A percentile compares a stretch with the other conserved stretches of the same genome.
These are phyloP conservation scores for Chimonanthus salicifolius DNA, from an alignment of 164 flowering plant genomes.

Conservation along the genomic window DNA sequence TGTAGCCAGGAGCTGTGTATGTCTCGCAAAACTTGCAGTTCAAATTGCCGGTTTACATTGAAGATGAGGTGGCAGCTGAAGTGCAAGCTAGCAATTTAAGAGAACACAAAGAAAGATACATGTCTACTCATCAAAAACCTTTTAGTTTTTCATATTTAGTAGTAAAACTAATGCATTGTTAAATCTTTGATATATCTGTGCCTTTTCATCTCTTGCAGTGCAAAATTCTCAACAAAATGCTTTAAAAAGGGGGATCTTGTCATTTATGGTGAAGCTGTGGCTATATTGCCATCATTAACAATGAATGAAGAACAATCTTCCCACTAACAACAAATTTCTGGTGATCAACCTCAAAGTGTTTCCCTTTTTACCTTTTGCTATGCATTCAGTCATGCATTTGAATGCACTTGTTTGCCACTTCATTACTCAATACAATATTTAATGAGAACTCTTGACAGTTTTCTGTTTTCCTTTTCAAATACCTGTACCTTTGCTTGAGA, in stretches of 20 bases:
- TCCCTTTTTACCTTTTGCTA: neutral
- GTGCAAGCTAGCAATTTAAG: slow-evolving; percentile 48
- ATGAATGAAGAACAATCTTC: slow-evolving; percentile 11
- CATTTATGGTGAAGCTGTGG: slow-evolving; percentile 76
- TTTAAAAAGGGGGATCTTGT: slow-evolving; percentile 49
- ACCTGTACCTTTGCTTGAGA: too few species aligned
- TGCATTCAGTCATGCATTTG: too few species aligned
- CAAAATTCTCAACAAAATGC: slow-evolving; percentile 71
- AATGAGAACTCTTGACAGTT: too few species aligned
- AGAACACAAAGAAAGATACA: slow-evolving; percentile 42
- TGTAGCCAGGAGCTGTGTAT: slow-evolving; percentile 86
- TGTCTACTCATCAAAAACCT: slow-evolving; percentile 36
- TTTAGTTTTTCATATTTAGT: neutral
- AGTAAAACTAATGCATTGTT: neutral
- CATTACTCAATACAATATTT: too few species aligned
- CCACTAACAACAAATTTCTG: neutral
- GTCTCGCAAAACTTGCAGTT: slow-evolving; percentile 72
- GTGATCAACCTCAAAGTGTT: neutral
- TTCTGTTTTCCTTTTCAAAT: too few species aligned
- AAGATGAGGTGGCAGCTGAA: slow-evolving; percentile 54
- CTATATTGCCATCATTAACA: slow-evolving; percentile 51
- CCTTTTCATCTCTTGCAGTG: slow-evolving; percentile 33
- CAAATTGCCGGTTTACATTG: slow-evolving; percentile 58
- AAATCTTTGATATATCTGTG: neutral
- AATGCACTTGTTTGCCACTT: too few species aligned